phyloP scores from a whole-genome alignment of 2,329 filamentous ascomycete genomes.

The Thermothelomyces thermophilus region DNA sequence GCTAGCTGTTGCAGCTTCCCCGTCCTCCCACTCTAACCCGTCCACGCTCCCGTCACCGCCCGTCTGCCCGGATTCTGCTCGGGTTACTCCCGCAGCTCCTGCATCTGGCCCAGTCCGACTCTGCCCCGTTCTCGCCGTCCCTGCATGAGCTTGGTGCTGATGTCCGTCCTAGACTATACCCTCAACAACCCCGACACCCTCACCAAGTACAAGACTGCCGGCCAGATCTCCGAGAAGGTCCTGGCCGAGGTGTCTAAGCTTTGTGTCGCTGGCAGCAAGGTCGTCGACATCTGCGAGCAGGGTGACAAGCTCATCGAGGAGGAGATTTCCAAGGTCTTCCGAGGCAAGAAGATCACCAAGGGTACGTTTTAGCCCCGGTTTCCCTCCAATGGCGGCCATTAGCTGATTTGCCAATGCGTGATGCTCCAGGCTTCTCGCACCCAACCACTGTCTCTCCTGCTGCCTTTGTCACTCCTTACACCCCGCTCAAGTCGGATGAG shows the following conservation, averaged over 20 bases:
- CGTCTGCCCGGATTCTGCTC: neutral
- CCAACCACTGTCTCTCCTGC: constrained; percentile 92
- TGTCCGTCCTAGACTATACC: constrained; percentile 62
- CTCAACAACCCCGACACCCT: constrained; percentile 90
- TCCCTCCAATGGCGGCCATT: constrained; percentile 5
- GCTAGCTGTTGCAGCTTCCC: neutral
- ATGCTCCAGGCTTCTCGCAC: constrained; percentile 67
- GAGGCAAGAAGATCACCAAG: constrained; percentile 95
- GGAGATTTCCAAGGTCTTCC: constrained; percentile 92
- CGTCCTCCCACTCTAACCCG: neutral
- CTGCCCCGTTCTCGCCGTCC: neutral
- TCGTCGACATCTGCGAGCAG: constrained; percentile 89
- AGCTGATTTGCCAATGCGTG: neutral
- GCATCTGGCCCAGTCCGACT: constrained; percentile 1
- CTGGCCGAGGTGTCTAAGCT: constrained; percentile 73
- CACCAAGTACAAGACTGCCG: constrained; percentile 98
- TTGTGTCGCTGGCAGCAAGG: constrained; percentile 80
- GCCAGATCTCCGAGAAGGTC: constrained; percentile 91
- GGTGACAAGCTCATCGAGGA: constrained; percentile 93
- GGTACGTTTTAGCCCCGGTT: constrained; percentile 44
- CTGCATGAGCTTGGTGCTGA: constrained; percentile 6
- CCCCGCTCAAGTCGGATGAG: constrained; percentile 78
- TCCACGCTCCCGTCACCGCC: neutral
- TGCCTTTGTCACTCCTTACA: constrained; percentile 94
- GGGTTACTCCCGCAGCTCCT: neutral